Evolutionary conservation across 192 early-diverging fungal species (phyloP).

Genomic region (Entomortierella parvispora): DNA sequence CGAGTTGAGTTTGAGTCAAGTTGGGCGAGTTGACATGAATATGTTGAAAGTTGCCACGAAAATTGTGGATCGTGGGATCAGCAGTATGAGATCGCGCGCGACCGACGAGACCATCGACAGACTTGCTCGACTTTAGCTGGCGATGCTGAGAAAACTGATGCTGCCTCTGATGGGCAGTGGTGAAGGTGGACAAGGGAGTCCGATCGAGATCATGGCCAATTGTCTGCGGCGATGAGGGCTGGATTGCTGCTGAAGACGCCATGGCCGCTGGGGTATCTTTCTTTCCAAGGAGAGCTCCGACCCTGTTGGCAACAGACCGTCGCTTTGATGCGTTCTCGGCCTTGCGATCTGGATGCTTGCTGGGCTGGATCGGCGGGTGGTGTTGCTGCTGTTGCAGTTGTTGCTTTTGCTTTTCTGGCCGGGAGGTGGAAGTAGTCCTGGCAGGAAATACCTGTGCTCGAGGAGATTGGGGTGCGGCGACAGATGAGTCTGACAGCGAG

Average conservation of each 20-base stretch:
- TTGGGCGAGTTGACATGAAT: slow-evolving; percentile 31
- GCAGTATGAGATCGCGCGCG: slow-evolving; percentile 38
- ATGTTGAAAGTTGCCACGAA: slow-evolving; percentile 30
- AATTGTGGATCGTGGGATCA: slow-evolving; percentile 24
- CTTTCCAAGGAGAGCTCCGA: not conserved
- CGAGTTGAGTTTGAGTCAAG: slow-evolving; percentile 37
- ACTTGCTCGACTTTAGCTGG: slow-evolving; percentile 36
- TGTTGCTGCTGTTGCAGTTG: not conserved
- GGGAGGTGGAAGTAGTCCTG: not conserved
- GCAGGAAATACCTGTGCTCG: not conserved
- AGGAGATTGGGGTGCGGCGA: not conserved
- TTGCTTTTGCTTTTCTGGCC: too few relatives aligned
- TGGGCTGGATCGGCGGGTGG: not conserved
- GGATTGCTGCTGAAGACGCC: slow-evolving; percentile 15
- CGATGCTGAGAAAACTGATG: not conserved
- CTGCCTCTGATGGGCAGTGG: too few relatives aligned
- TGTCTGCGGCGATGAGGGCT: too few relatives aligned
- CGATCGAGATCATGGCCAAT: not conserved
- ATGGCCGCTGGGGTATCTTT: slow-evolving; percentile 13
- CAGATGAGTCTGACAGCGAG: too few relatives aligned
- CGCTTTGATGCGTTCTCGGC: not conserved
- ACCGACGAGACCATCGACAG: slow-evolving; percentile 32
- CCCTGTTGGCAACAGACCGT: not conserved
- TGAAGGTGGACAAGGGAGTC: not conserved
- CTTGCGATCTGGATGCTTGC: not conserved